Conservation (phyloP, 257 asterid species). For the Primulina eburnea region DNA sequence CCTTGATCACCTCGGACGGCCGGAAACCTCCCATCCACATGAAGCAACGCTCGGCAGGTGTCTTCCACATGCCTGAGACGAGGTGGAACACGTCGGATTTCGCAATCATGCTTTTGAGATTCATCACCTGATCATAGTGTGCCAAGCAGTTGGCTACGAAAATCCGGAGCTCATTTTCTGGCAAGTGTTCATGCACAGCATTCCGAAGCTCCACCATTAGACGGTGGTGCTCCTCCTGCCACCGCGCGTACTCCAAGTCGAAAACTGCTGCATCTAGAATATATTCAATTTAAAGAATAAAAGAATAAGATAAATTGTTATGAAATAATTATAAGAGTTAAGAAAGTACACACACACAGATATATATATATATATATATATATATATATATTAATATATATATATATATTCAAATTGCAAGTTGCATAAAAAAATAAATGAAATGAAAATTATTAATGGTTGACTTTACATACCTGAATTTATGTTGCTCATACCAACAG, state of each 20-base stretch:
- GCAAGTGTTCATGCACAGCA: slow-evolving; percentile 57
- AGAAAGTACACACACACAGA: too few species aligned
- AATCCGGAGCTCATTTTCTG: slow-evolving; percentile 64
- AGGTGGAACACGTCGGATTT: slow-evolving; percentile 70
- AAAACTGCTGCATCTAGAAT: slow-evolving; percentile 52
- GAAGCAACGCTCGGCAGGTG: slow-evolving; percentile 91
- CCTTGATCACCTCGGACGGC: slow-evolving; percentile 86
- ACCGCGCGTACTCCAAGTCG: slow-evolving; percentile 75
- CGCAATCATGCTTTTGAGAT: slow-evolving; percentile 53
- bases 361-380: not conserved
- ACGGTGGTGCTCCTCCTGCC: slow-evolving; percentile 83
- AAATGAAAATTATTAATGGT: not conserved
- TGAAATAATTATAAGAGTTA: not conserved
- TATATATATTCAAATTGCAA: not conserved
- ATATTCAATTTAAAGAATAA: not conserved
- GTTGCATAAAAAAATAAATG: not conserved
- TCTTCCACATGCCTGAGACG: slow-evolving; percentile 78
- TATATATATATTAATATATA: too few species aligned
- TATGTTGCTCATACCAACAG: slow-evolving; percentile 44
- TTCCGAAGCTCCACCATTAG: slow-evolving; percentile 64
- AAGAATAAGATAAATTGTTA: too few species aligned
- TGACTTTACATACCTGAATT: slow-evolving; percentile 48
- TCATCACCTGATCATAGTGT: slow-evolving; percentile 59
- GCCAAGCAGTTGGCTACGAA: slow-evolving; percentile 56
- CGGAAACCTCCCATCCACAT: slow-evolving; percentile 92